Percentiles rank a stretch among this genome's conserved stretches.
Evolutionary conservation across 495 filamentous ascomycete species (phyloP).

Genomic region (Lepraria neglecta): DNA sequence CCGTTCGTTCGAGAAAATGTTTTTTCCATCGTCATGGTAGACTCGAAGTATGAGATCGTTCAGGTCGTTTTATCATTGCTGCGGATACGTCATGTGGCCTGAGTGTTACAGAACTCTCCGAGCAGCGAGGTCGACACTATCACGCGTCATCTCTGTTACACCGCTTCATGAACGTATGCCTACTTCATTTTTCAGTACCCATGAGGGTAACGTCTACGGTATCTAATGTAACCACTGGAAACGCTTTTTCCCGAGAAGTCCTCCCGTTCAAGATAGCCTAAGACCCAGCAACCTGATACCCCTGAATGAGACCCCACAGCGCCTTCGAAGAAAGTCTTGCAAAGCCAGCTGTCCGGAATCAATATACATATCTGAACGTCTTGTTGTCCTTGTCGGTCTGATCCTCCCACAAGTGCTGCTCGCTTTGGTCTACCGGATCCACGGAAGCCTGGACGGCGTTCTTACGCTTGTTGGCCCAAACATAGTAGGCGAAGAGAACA

Average conservation of each 20-base stretch:
- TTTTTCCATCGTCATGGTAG: neutral
- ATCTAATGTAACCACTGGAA: no score
- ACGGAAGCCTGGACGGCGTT: constrained; percentile 22
- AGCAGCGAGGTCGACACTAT: neutral
- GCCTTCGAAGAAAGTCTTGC: neutral
- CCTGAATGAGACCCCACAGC: no score
- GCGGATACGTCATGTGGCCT: neutral
- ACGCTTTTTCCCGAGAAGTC: no score
- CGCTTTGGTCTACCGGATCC: constrained; percentile 25
- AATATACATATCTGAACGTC: constrained; percentile 45
- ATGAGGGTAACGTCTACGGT: no score
- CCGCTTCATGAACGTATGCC: no score
- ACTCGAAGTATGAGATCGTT: neutral
- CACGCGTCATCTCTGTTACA: no score
- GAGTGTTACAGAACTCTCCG: neutral
- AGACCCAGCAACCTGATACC: no score
- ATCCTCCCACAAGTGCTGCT: constrained; percentile 39
- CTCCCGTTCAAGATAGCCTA: no score
- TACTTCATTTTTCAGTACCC: no score
- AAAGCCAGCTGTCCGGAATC: neutral
- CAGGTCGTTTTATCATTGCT: neutral
- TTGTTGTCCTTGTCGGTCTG: constrained; percentile 40
- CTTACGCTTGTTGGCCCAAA: constrained; percentile 40
- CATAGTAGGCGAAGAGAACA: constrained; percentile 41
- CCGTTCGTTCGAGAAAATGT: neutral